Evolutionary conservation across 1,284 basidiomycete species (phyloP).

Genomic region (Tilletia setariae): DNA sequence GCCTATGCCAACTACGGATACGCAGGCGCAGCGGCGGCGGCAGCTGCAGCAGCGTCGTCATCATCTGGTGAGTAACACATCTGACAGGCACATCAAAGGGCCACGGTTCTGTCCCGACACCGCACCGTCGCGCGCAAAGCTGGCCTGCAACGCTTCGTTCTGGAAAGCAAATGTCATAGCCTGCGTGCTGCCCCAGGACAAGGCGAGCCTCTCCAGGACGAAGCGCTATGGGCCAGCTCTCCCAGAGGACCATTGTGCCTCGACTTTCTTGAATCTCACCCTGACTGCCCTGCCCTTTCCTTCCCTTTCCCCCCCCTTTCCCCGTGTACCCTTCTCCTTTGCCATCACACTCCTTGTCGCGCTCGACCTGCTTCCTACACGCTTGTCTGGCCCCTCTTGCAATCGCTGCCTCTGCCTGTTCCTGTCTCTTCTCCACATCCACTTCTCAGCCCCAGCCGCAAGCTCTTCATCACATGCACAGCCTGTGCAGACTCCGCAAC

Average conservation of each 20-base stretch:
- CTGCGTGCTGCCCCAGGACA: background rate
- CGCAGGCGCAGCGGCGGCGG: slow-evolving; percentile 1
- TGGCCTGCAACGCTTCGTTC: background rate
- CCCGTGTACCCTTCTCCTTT: background rate
- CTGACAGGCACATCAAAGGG: background rate
- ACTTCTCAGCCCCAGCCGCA: background rate
- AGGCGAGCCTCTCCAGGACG: background rate
- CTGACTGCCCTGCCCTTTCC: too few relatives aligned
- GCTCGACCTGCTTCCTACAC: background rate
- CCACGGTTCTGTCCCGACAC: background rate
- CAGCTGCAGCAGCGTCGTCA: background rate
- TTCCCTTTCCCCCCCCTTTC: background rate
- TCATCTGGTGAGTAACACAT: background rate
- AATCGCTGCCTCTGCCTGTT: background rate
- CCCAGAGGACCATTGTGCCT: background rate
- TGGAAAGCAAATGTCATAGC: background rate
- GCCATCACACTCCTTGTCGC: background rate
- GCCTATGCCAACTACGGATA: slow-evolving; percentile 8
- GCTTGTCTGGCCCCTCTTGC: background rate
- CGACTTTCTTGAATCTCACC: background rate
- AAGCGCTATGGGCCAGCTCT: background rate
- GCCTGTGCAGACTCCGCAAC: slow-evolving; percentile 6
- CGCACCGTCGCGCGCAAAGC: background rate
- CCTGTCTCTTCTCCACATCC: background rate
- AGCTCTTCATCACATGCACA: slow-evolving; percentile 3